Conservation (phyloP, 768 basidiomycete genomes). For the Phlegmacium glaucopus region DNA sequence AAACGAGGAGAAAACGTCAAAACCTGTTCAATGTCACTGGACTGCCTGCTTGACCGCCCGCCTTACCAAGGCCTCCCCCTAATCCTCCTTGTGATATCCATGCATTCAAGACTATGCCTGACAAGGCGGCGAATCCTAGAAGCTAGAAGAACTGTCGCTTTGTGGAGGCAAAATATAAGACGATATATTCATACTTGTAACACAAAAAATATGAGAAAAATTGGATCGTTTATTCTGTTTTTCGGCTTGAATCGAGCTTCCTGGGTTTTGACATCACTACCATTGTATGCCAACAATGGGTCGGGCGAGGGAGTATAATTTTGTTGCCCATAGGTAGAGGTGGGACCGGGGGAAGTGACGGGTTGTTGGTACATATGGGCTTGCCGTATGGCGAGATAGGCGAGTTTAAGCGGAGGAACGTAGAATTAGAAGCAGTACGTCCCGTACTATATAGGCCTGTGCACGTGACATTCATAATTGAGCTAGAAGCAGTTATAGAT, state of each 20-base stretch:
- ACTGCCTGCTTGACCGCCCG: slow-evolving; percentile 54
- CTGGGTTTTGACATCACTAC: slow-evolving; percentile 42
- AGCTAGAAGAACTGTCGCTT: slow-evolving; percentile 35
- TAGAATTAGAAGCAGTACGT: no score
- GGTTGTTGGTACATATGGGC: slow-evolving; percentile 23
- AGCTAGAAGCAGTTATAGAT: no score
- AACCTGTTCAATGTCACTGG: slow-evolving; percentile 65
- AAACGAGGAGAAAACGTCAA: neutral
- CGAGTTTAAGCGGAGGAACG: neutral
- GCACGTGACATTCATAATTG: no score
- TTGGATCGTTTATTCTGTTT: slow-evolving; percentile 67
- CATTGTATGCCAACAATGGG: slow-evolving; percentile 13
- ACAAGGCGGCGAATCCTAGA: slow-evolving; percentile 64
- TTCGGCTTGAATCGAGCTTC: slow-evolving; percentile 65
- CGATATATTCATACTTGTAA: slow-evolving; percentile 44
- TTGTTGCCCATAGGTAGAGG: slow-evolving; percentile 33
- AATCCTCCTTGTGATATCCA: slow-evolving; percentile 66
- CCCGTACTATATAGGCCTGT: neutral
- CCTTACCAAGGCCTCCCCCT: slow-evolving; percentile 67
- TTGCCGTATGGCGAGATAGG: neutral
- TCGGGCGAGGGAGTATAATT: slow-evolving; percentile 25
- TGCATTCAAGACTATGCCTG: slow-evolving; percentile 57
- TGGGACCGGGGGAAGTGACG: slow-evolving; percentile 36
- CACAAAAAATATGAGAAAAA: slow-evolving; percentile 71
- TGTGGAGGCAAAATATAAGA: no score